Evolutionary conservation across 192 early-diverging fungal species (phyloP).

Genomic region (Linnemannia hyalina): DNA sequence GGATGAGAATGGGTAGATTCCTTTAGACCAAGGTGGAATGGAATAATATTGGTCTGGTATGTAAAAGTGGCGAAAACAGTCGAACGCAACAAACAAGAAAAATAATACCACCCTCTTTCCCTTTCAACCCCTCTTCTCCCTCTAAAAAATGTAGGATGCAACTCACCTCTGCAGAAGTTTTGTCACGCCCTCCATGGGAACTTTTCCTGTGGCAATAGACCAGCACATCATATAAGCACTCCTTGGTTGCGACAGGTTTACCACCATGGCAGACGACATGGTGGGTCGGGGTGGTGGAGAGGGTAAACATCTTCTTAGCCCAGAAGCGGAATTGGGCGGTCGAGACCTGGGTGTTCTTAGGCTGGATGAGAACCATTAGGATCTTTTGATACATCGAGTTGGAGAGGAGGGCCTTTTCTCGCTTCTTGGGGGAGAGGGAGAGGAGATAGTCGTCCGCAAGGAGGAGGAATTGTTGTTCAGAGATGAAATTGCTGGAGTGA

Average conservation of each 20-base stretch:
- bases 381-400: conserved; percentile 64
- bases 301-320: conserved; percentile 70
- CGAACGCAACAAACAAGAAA: not conserved
- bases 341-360: conserved; percentile 65
- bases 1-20: too few relatives aligned
- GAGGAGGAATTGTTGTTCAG: conserved; percentile 56
- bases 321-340: conserved; percentile 69
- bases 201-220: conserved; percentile 63
- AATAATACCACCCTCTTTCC: not conserved
- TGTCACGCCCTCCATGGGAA: conserved; percentile 68
- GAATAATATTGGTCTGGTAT: not conserved
- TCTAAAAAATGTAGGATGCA: not conserved
- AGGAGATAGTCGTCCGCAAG: conserved; percentile 62
- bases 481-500: conserved; percentile 57
- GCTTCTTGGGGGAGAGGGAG: conserved; percentile 63
- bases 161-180: conserved; percentile 66
- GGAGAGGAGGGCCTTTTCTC: conserved; percentile 65
- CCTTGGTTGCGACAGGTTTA: conserved; percentile 66
- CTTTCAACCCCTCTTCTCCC: not conserved
- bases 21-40: too few relatives aligned
- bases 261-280: conserved; percentile 64
- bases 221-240: conserved; percentile 63
- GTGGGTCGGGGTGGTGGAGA: conserved; percentile 45
- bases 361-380: conserved; percentile 62
- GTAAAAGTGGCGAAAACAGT: not conserved